A percentile compares a stretch with the other conserved stretches of the same genome.
These are phyloP conservation scores for Colletotrichum sp. DNA, from an alignment of 2,329 filamentous ascomycete genomes.

Conservation along the genomic window DNA sequence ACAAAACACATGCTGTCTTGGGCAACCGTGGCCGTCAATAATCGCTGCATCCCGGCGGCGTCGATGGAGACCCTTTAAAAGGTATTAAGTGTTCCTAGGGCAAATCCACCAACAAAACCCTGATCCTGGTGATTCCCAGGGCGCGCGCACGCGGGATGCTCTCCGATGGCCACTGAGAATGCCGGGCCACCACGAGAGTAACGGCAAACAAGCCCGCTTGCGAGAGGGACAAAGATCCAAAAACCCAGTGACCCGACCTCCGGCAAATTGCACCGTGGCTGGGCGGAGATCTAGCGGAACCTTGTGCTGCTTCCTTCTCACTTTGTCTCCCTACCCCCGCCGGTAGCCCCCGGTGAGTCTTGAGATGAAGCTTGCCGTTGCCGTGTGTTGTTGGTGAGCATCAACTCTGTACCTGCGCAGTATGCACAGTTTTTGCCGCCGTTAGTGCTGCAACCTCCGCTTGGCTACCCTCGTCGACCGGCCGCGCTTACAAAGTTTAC, in stretches of 20 bases:
- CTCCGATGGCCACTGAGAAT: slow-evolving; percentile 11
- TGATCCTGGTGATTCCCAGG: neutral
- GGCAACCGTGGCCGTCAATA: slow-evolving; percentile 20
- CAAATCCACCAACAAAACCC: slow-evolving; percentile 5
- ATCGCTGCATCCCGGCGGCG: slow-evolving; percentile 10
- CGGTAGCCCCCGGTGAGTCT: neutral
- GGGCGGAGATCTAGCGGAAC: neutral
- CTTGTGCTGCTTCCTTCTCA: neutral
- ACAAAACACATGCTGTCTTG: neutral
- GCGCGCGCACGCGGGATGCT: neutral
- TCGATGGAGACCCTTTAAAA: slow-evolving; percentile 6
- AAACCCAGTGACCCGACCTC: neutral
- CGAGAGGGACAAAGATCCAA: neutral
- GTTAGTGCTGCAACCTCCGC: slow-evolving; percentile 14
- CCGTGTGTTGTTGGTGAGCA: neutral
- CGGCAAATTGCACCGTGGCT: neutral
- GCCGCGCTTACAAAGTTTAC: slow-evolving; percentile 14
- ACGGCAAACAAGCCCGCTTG: neutral
- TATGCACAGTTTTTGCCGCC: slow-evolving; percentile 5
- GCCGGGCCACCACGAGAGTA: neutral
- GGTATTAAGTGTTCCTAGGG: slow-evolving; percentile 1
- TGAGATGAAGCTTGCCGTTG: neutral
- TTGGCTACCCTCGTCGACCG: slow-evolving; percentile 12
- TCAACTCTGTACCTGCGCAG: neutral
- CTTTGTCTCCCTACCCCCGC: neutral